Percentiles rank a stretch among this genome's conserved stretches.
phyloP scores from a whole-genome alignment of 148 eudicot species.

The Arbutus unedo region DNA sequence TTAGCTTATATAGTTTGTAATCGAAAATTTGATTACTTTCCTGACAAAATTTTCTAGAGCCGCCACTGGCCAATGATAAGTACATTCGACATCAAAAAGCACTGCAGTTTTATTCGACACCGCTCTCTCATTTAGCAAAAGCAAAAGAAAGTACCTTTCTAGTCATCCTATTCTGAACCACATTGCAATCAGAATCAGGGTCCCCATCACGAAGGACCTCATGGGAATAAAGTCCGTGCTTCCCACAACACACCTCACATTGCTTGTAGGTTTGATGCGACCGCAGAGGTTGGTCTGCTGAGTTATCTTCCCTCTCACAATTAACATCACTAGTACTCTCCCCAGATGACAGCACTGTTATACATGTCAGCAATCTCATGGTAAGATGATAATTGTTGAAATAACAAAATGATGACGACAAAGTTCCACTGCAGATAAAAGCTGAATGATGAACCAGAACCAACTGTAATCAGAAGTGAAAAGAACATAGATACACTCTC shows the following conservation, averaged over 20 bases:
- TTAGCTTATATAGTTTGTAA: no score
- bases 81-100: neutral
- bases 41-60: no score
- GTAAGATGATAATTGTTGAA: conserved; percentile 5
- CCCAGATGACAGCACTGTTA: conserved; percentile 34
- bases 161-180: conserved; percentile 34
- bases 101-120: neutral
- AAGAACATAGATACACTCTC: neutral
- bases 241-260: conserved; percentile 61
- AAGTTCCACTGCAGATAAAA: neutral
- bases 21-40: no score
- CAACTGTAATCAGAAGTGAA: neutral
- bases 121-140: neutral
- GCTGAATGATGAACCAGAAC: neutral
- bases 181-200: conserved; percentile 29
- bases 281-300: conserved; percentile 24
- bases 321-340: conserved; percentile 24
- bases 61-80: neutral
- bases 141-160: conserved; percentile 57
- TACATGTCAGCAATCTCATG: conserved; percentile 4
- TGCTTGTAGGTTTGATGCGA: conserved; percentile 35
- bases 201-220: conserved; percentile 80
- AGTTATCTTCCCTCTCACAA: conserved; percentile 25
- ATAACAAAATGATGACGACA: neutral
- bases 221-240: conserved; percentile 74